Conservation (phyloP, 2,329 filamentous ascomycete species). For the Penicillium sp. region DNA sequence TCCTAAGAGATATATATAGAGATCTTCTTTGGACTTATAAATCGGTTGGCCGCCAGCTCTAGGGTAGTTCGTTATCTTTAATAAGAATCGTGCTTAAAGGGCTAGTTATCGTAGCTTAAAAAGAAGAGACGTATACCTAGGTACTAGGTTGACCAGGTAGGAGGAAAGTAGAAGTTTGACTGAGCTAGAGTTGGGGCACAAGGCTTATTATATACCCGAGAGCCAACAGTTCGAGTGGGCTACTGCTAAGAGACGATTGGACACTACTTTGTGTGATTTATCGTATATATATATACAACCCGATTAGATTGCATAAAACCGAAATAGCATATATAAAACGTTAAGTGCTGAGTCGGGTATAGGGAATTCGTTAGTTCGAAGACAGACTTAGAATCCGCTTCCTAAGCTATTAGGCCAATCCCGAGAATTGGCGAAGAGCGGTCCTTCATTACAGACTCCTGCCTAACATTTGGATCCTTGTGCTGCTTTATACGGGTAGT, state of each 20-base stretch:
- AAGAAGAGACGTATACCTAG: neutral
- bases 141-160: neutral
- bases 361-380: too few relatives aligned
- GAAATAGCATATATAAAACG: neutral
- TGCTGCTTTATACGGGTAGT: too few relatives aligned
- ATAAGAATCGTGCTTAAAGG: neutral
- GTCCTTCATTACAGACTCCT: too few relatives aligned
- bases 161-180: constrained; percentile 1
- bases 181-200: neutral
- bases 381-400: too few relatives aligned
- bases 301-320: neutral
- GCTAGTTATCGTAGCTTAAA: neutral
- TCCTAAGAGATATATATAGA: neutral
- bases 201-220: neutral
- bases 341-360: neutral
- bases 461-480: too few relatives aligned
- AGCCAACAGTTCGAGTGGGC: neutral
- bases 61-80: neutral
- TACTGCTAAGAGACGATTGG: neutral
- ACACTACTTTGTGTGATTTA: neutral
- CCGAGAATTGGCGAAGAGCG: too few relatives aligned
- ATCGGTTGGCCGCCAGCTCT: neutral
- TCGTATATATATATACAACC: neutral
- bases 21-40: neutral
- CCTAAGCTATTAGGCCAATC: too few relatives aligned